Conservation (phyloP, 768 basidiomycete genomes). For the Ramaria sp. region DNA sequence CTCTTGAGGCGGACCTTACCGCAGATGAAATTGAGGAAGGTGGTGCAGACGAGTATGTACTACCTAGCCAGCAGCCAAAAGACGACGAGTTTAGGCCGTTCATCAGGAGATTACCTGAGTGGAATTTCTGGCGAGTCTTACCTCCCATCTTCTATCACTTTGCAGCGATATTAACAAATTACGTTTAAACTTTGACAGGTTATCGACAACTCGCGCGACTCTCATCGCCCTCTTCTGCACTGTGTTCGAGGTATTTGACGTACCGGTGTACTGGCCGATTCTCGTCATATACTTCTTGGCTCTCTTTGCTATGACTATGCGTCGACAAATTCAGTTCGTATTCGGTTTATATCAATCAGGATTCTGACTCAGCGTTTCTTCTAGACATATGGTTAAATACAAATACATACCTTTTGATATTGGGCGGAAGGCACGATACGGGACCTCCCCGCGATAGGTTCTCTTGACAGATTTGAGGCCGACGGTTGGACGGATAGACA, state of each 20-base stretch:
- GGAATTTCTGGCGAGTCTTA: conserved; percentile 78
- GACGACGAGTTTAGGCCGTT: conserved; percentile 99
- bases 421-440: conserved; percentile 86
- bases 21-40: conserved; percentile 96
- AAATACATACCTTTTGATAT: conserved; percentile 94
- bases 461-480: neutral
- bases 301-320: conserved; percentile 90
- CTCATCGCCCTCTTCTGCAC: conserved; percentile 75
- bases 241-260: conserved; percentile 77
- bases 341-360: neutral
- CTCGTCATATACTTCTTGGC: conserved; percentile 95
- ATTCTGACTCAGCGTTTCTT: neutral
- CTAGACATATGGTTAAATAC: conserved; percentile 98
- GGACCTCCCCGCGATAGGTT: conserved; percentile 19
- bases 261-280: conserved; percentile 99
- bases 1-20: conserved; percentile 82
- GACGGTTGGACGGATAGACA: neutral
- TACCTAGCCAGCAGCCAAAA: conserved; percentile 42
- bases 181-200: conserved; percentile 35
- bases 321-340: conserved; percentile 88
- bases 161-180: neutral
- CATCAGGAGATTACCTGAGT: conserved; percentile 88
- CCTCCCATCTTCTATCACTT: neutral
- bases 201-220: conserved; percentile 83
- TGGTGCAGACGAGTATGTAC: conserved; percentile 43